Conservation (phyloP, 169 alveolate genomes). For the Cryptosporidium sp. region DNA sequence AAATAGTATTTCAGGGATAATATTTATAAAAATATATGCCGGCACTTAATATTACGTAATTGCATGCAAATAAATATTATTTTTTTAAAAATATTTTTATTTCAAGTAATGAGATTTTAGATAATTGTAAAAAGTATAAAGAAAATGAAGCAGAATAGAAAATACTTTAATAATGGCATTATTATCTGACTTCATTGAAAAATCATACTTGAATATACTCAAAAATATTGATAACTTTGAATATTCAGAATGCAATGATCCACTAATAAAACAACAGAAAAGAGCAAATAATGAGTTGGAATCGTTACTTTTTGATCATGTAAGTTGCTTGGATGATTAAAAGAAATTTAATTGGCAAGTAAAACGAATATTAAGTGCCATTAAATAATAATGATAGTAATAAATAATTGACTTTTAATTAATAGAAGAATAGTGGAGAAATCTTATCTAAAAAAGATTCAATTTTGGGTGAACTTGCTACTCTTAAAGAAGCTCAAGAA, state of each 20-base stretch:
- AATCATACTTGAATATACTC: constrained; percentile 31
- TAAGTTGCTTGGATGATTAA: background rate
- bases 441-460: constrained; percentile 15
- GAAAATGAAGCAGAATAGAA: background rate
- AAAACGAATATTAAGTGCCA: background rate
- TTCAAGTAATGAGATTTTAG: background rate
- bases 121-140: background rate
- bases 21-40: constrained; percentile 2
- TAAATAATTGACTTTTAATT: background rate
- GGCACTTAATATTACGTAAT: constrained; percentile 12
- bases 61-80: constrained; percentile 16
- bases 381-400: background rate
- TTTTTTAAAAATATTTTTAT: background rate
- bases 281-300: constrained; percentile 22
- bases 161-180: constrained; percentile 10
- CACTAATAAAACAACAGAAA: constrained; percentile 60
- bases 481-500: constrained; percentile 24
- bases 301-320: constrained; percentile 43
- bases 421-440: constrained; percentile 6
- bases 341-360: background rate
- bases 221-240: constrained; percentile 59
- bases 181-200: constrained; percentile 61
- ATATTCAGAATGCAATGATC: constrained; percentile 13
- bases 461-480: constrained; percentile 15
- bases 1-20: background rate